These are phyloP conservation scores for Parathielavia hyrcaniae DNA, from an alignment of 495 filamentous ascomycete genomes.

Conservation along the genomic window DNA sequence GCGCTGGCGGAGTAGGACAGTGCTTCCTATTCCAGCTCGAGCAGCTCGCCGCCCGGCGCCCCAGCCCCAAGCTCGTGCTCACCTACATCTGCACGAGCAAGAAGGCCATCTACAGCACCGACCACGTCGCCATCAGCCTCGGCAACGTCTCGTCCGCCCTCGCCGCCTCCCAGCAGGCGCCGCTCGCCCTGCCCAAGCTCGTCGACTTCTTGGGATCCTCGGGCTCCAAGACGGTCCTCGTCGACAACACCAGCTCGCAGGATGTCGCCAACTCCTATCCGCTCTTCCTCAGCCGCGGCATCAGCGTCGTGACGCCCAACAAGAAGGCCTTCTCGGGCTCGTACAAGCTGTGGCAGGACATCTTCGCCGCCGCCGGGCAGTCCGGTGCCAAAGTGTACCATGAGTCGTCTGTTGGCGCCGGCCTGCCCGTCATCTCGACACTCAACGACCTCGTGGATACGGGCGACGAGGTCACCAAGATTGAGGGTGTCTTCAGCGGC, in stretches of 20 bases:
- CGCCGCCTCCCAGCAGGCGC: slow-evolving; percentile 50
- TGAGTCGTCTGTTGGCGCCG: slow-evolving; percentile 87
- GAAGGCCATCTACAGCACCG: slow-evolving; percentile 60
- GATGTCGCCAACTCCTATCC: slow-evolving; percentile 75
- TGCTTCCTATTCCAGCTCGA: slow-evolving; percentile 79
- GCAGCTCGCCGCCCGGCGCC: slow-evolving; percentile 47
- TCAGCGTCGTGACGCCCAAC: slow-evolving; percentile 91
- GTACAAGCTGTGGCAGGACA: slow-evolving; percentile 70
- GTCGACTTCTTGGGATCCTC: slow-evolving; percentile 62
- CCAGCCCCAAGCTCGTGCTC: slow-evolving; percentile 57
- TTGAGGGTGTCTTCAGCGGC: slow-evolving; percentile 94
- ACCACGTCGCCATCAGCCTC: slow-evolving; percentile 54
- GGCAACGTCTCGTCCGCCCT: slow-evolving; percentile 50
- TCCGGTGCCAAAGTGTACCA: slow-evolving; percentile 78
- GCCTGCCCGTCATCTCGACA: slow-evolving; percentile 85
- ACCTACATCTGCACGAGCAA: slow-evolving; percentile 75
- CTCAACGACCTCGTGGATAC: slow-evolving; percentile 84
- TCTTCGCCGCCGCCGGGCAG: slow-evolving; percentile 58
- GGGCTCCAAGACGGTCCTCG: slow-evolving; percentile 67
- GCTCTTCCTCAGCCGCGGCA: slow-evolving; percentile 63
- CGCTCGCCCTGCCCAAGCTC: slow-evolving; percentile 58
- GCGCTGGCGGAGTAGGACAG: slow-evolving; percentile 87
- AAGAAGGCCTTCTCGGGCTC: slow-evolving; percentile 90
- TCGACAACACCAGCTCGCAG: slow-evolving; percentile 90
- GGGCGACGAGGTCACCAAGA: slow-evolving; percentile 76